Percentiles rank a stretch among this genome's conserved stretches.
Evolutionary conservation across 2,329 filamentous ascomycete genomes (phyloP).

Genomic region (Sordariomycetes sp.): DNA sequence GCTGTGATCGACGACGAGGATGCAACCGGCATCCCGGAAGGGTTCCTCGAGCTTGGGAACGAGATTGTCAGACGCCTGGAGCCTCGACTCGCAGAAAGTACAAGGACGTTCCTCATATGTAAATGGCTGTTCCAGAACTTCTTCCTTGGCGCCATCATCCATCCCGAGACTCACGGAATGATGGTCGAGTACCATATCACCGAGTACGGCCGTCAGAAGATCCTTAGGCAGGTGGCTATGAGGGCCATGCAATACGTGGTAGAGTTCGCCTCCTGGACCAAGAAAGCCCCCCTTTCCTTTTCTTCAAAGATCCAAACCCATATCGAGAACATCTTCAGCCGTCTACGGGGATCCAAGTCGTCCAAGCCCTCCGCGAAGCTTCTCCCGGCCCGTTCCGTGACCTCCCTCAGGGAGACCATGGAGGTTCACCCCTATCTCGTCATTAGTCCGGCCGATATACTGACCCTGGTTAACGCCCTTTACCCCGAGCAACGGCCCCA

Average conservation of each 20-base stretch:
- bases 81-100: slow-evolving; percentile 59
- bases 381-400: slow-evolving; percentile 60
- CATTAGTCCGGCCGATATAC: slow-evolving; percentile 66
- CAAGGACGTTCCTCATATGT: slow-evolving; percentile 74
- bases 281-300: slow-evolving; percentile 45
- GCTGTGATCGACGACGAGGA: slow-evolving; percentile 78
- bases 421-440: slow-evolving; percentile 74
- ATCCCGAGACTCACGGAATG: slow-evolving; percentile 72
- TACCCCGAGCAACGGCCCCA: slow-evolving; percentile 65
- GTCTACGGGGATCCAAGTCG: slow-evolving; percentile 46
- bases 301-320: slow-evolving; percentile 54
- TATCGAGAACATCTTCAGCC: slow-evolving; percentile 59
- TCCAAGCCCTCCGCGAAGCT: slow-evolving; percentile 44
- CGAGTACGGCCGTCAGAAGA: slow-evolving; percentile 78
- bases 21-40: slow-evolving; percentile 74
- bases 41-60: slow-evolving; percentile 73
- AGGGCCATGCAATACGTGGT: slow-evolving; percentile 70
- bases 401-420: slow-evolving; percentile 62
- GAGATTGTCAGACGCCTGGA: slow-evolving; percentile 73
- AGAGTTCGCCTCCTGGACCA: slow-evolving; percentile 56
- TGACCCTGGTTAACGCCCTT: slow-evolving; percentile 71
- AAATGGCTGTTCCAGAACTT: slow-evolving; percentile 91
- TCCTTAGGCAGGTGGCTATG: slow-evolving; percentile 68
- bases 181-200: slow-evolving; percentile 89
- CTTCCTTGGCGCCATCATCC: slow-evolving; percentile 70